Percentiles rank a stretch among this genome's conserved stretches.
Conservation (phyloP, 1,284 basidiomycete genomes). For the Leccinum ponderosum region DNA sequence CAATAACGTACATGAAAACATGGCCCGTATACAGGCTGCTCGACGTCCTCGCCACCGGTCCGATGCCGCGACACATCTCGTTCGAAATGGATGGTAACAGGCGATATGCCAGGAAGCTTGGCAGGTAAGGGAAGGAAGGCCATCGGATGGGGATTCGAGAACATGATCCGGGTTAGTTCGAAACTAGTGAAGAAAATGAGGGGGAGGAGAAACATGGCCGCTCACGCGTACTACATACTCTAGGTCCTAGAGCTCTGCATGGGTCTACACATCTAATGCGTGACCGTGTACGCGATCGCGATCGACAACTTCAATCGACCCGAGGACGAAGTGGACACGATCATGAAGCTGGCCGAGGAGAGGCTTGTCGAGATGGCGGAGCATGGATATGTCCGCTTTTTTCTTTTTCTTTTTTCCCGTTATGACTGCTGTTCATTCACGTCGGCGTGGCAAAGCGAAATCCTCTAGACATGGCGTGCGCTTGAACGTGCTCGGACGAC, state of each 20-base stretch:
- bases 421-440: not conserved
- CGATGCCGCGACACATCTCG: slow-evolving; percentile 89
- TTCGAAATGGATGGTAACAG: slow-evolving; percentile 99
- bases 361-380: not conserved
- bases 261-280: slow-evolving; percentile 73
- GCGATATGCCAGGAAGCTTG: slow-evolving; percentile 79
- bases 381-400: slow-evolving; percentile 56
- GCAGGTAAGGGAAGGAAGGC: slow-evolving; percentile 70
- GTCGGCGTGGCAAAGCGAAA: slow-evolving; percentile 49
- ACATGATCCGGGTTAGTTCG: slow-evolving; percentile 73
- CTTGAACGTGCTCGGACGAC: slow-evolving; percentile 82
- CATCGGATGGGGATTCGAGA: slow-evolving; percentile 85
- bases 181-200: slow-evolving; percentile 9
- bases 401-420: not conserved
- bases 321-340: slow-evolving; percentile 80
- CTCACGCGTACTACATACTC: not conserved
- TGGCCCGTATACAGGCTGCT: slow-evolving; percentile 46
- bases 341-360: slow-evolving; percentile 69
- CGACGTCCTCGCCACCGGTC: slow-evolving; percentile 72
- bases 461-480: slow-evolving; percentile 82
- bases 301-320: slow-evolving; percentile 98
- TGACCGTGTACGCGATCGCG: slow-evolving; percentile 94
- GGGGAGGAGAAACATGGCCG: not conserved
- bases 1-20: slow-evolving; percentile 17
- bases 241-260: slow-evolving; percentile 86